Evolutionary conservation across 164 flowering plant genomes (phyloP), one percentile per base, ranked within the genome.

Genomic region (Cinnamomum micranthum): DNA sequence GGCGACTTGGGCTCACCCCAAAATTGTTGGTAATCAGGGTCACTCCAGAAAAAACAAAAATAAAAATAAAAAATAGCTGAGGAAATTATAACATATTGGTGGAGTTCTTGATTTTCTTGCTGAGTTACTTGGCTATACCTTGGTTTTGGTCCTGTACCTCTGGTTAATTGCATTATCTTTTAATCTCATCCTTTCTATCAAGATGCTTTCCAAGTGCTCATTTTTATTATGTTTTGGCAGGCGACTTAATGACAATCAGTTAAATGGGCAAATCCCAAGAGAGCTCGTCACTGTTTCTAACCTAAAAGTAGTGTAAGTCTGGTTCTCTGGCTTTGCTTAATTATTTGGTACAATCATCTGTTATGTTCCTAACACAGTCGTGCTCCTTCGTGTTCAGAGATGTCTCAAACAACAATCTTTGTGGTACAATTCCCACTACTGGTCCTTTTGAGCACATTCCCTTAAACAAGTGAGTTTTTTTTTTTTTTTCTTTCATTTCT

Each of bases 401-500:
- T 86, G 95, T 93, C 72, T 92, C 98, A 2, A 85, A 68, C 81
- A 93, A 93, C 81, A 84, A 93, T 41, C 74, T 93, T 28, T 93
- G 98, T 78, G 97, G 97, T 76, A 84, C 97, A 19, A 90, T 92
- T 78, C 98, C 97, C n/a, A 87, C 89, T 14, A 74, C 80, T 52
- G 98, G 98, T 27, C 86, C 97, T 71, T 92, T 91, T 85, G 93
- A 89, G 77, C 95, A 88, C 84, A 89, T 92, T 31, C 91, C 93
- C 12, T 73, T 88, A 74, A 85, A 79, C 90, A 92, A 90, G 97
- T 90, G 85, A 55, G 91, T 15, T 55, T 31, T 33, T 14, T 24
- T 24, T 24, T 24, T 24, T 55, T 41, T 41, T 14, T 3, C n/a
- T 1, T 15, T 15, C 60, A 55, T 41, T 14, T 55, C 60, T 20